Percentiles rank a stretch among this genome's conserved stretches.
Conservation (phyloP, 139 green algal species). For the Limnomonas spitsbergensis region DNA sequence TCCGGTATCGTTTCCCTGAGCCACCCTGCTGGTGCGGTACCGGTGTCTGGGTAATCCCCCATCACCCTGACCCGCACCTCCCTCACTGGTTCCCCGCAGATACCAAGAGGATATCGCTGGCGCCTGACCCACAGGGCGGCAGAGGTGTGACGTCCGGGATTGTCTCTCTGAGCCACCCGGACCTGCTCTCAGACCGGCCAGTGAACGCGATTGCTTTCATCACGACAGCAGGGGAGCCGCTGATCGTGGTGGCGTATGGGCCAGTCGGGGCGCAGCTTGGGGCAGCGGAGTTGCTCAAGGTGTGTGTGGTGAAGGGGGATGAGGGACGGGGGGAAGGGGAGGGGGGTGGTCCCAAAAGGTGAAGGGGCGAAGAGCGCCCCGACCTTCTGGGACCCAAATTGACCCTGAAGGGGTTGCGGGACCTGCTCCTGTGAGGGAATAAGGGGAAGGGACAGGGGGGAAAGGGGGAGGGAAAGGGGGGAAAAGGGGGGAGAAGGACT, state of each 20-base stretch:
- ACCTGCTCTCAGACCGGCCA: constrained; percentile 34
- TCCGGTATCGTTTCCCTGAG: constrained; percentile 20
- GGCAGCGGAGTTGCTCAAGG: constrained; percentile 30
- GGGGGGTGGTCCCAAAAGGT: too few species aligned
- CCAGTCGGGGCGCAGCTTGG: constrained; percentile 40
- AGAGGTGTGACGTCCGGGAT: constrained; percentile 19
- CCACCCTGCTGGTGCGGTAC: too few species aligned
- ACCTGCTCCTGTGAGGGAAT: too few species aligned
- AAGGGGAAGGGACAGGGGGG: too few species aligned
- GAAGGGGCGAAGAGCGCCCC: too few species aligned
- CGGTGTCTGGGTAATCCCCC: too few species aligned
- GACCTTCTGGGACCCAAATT: too few species aligned
- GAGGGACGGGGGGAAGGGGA: constrained; percentile 11
- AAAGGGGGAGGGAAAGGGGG: too few species aligned
- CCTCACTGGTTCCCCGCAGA: not conserved
- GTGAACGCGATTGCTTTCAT: constrained; percentile 24
- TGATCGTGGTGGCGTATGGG: constrained; percentile 35
- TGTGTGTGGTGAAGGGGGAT: constrained; percentile 9
- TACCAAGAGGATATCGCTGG: not conserved
- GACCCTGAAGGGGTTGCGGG: too few species aligned
- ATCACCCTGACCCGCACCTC: not conserved
- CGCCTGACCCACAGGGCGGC: not conserved
- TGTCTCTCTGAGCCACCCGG: constrained; percentile 14
- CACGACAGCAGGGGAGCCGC: constrained; percentile 5
- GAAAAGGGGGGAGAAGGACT: too few species aligned